Percentiles rank a stretch among this genome's conserved stretches.
phyloP scores from a whole-genome alignment of 2,329 filamentous ascomycete species.

The Neopestalotiopsis sp. region DNA sequence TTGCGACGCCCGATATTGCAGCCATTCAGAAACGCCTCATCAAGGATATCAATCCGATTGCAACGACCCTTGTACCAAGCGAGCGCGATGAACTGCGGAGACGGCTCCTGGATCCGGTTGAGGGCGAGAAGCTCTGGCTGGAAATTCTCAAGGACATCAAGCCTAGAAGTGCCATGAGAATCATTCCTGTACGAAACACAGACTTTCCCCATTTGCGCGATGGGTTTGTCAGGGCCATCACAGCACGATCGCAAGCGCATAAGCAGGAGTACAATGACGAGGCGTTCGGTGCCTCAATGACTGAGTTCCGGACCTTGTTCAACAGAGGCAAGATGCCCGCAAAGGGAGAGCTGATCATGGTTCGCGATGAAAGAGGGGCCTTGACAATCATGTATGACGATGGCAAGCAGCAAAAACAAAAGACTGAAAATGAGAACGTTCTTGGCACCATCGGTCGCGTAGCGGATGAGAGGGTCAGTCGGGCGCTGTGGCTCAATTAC shows the following conservation, averaged over 20 bases:
- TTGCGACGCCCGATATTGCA: slow-evolving; percentile 82
- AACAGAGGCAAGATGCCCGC: slow-evolving; percentile 82
- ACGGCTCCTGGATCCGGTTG: slow-evolving; percentile 71
- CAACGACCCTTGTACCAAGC: slow-evolving; percentile 80
- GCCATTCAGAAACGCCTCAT: slow-evolving; percentile 80
- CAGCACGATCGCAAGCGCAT: slow-evolving; percentile 69
- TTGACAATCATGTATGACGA: slow-evolving; percentile 73
- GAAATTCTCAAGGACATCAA: slow-evolving; percentile 69
- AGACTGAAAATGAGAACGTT: slow-evolving; percentile 55
- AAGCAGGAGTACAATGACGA: slow-evolving; percentile 69
- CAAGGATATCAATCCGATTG: slow-evolving; percentile 75
- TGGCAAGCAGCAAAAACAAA: slow-evolving; percentile 41
- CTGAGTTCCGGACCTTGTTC: slow-evolving; percentile 82
- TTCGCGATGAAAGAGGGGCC: slow-evolving; percentile 68
- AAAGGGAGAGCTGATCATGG: slow-evolving; percentile 76
- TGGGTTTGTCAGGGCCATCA: slow-evolving; percentile 86
- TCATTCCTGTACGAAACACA: slow-evolving; percentile 90
- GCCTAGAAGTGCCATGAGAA: slow-evolving; percentile 79
- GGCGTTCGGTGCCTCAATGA: slow-evolving; percentile 75
- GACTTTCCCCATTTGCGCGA: slow-evolving; percentile 93
- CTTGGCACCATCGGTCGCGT: slow-evolving; percentile 74
- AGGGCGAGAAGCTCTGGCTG: slow-evolving; percentile 78
- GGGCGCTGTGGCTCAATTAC: slow-evolving; percentile 89
- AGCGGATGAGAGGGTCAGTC: slow-evolving; percentile 78
- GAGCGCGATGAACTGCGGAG: slow-evolving; percentile 79